Base-by-base conservation (phyloP, 805 yeast species). In the Metschnikowia cubensis region DNA sequence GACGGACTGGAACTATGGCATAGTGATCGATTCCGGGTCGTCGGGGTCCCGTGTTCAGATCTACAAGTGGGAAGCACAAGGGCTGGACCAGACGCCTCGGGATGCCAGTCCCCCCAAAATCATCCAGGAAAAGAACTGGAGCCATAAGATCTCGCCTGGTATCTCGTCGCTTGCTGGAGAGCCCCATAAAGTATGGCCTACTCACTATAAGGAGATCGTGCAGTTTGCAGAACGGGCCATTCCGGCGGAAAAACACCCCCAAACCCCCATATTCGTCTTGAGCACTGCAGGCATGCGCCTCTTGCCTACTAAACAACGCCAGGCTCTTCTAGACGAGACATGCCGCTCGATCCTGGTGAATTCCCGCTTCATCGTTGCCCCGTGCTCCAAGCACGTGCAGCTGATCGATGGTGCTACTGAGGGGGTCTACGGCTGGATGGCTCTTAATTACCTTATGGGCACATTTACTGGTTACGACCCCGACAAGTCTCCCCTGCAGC, bases 221-320 rank as follows among this genome's bases (percentile, higher is more conserved):
- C 72, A 79, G 42, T 82, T 82, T 64, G 97, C 97, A 0, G 79
- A 81, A 57, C 65, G 68, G 3, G 77, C 86, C 20, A 81, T 94
- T 6, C 98, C 98, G 0, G 59, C 63, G 31, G 76, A 76, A 0
- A 73, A 79, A 48, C 80, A 82, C 56, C 53, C 65, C 1, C 79
- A 80, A 4, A 92, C 98, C 0, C 98, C 99, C 0, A 77, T 94
- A 1, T 94, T 83, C 58, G 80, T 94, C n/a, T 81, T 88, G 57
- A 96, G 98, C 3, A 94, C 99, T 0, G 99, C 99, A 4, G 99
- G 99, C 1, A 89, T 94, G 96, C 77, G 99, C 54, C 69, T 94
- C 38, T 63, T 92, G 41, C 81, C 85, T 0, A 72, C 74, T 33
- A 64, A 69, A 15, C 78, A 80, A 43, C 84, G 83, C 53, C 61